Evolutionary conservation across 108 stramenopile species (phyloP).

Genomic region (Mayamaea pseudoterrestris): DNA sequence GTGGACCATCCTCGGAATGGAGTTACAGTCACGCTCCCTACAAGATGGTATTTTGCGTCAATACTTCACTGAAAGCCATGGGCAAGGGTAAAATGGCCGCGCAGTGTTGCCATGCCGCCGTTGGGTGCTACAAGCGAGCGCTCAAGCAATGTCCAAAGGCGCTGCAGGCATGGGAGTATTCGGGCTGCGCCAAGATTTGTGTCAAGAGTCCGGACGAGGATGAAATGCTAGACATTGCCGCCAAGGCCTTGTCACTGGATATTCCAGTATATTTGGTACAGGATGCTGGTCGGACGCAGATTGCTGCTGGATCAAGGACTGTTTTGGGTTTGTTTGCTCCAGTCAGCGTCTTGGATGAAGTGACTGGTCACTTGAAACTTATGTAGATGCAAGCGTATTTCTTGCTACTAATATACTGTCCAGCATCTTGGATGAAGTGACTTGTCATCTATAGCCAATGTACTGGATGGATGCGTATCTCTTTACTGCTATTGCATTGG

Average conservation of each 20-base stretch:
- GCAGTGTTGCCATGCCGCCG: slow-evolving; percentile 84
- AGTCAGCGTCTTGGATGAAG: slow-evolving; percentile 61
- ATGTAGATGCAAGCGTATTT: too few relatives aligned
- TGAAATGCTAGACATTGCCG: slow-evolving; percentile 61
- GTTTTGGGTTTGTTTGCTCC: slow-evolving; percentile 85
- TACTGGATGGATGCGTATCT: too few relatives aligned
- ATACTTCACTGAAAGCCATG: slow-evolving; percentile 55
- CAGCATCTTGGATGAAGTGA: slow-evolving; percentile 67
- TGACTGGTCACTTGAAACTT: slow-evolving; percentile 81
- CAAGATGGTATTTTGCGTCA: slow-evolving; percentile 80
- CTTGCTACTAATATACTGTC: too few relatives aligned
- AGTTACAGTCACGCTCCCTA: slow-evolving; percentile 64
- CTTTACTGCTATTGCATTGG: too few relatives aligned
- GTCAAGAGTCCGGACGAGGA: slow-evolving; percentile 76
- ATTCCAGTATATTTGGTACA: slow-evolving; percentile 80
- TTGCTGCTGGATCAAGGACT: slow-evolving; percentile 84
- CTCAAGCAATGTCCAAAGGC: slow-evolving; percentile 43
- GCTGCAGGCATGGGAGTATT: slow-evolving; percentile 68
- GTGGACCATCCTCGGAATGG: slow-evolving; percentile 35
- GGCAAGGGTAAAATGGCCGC: slow-evolving; percentile 89
- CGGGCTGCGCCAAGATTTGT: slow-evolving; percentile 88
- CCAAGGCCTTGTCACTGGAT: slow-evolving; percentile 39
- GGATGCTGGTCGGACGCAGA: slow-evolving; percentile 91
- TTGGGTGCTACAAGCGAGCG: slow-evolving; percentile 79
- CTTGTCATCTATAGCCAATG: slow-evolving; percentile 83